Conservation (phyloP, 768 basidiomycete genomes). For the Russula abietina region DNA sequence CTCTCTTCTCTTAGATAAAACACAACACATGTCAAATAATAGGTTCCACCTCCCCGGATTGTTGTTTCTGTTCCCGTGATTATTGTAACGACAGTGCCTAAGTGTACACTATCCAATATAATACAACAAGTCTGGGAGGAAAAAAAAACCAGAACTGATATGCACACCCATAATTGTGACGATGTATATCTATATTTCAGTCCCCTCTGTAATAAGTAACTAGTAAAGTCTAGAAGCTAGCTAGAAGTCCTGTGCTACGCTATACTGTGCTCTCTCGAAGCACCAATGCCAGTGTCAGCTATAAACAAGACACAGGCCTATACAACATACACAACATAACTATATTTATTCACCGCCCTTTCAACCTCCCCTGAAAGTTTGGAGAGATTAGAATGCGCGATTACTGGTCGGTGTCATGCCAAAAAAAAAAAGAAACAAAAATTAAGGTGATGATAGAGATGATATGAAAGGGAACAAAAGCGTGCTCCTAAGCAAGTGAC, state of each 20-base stretch:
- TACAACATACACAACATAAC: background rate
- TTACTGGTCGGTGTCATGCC: background rate
- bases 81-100: constrained; percentile 15
- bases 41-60: background rate
- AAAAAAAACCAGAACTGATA: background rate
- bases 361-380: background rate
- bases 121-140: background rate
- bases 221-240: background rate
- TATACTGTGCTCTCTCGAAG: background rate
- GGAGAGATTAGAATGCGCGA: background rate
- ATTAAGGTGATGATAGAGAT: constrained; percentile 4
- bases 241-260: background rate
- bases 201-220: background rate
- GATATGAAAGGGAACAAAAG: background rate
- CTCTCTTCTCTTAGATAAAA: background rate
- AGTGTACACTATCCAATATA: constrained; percentile 8
- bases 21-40: constrained; percentile 2
- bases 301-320: background rate
- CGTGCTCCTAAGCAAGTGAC: background rate
- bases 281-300: background rate
- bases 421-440: background rate
- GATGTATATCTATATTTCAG: background rate
- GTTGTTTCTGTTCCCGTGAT: background rate
- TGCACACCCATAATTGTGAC: background rate
- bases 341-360: background rate